A percentile compares a stretch with the other conserved stretches of the same genome.
These are phyloP conservation scores for Trichosanthes truncata DNA, from an alignment of 306 rosid genomes.

Conservation along the genomic window DNA sequence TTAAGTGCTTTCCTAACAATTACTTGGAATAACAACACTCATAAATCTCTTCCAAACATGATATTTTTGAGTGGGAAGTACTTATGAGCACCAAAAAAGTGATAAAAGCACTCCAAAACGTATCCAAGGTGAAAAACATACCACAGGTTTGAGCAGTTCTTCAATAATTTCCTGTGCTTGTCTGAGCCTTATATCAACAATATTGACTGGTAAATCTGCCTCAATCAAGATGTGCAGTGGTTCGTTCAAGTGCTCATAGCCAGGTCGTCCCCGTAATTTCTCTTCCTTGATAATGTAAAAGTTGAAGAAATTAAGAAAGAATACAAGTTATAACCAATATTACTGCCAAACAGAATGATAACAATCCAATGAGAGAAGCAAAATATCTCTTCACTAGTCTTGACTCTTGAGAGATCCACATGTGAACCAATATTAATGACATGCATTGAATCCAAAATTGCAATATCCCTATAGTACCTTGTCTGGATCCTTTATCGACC, in stretches of 20 bases:
- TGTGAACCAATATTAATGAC: background rate
- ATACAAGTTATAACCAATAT: background rate
- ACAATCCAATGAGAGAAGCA: conserved; percentile 6
- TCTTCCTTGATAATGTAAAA: conserved; percentile 56
- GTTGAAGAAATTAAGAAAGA: background rate
- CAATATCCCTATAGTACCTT: conserved; percentile 35
- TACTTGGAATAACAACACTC: background rate
- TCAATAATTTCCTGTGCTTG: conserved; percentile 95
- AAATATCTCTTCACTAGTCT: background rate
- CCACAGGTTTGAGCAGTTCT: conserved; percentile 97
- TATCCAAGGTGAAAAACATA: conserved; percentile 13
- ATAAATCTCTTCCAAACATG: background rate
- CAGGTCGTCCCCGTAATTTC: conserved; percentile 92
- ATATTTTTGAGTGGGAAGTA: background rate
- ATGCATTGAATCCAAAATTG: conserved; percentile 3
- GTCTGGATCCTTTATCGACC: conserved; percentile 90
- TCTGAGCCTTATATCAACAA: conserved; percentile 78
- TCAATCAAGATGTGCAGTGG: conserved; percentile 88
- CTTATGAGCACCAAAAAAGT: background rate
- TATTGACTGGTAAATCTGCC: conserved; percentile 81
- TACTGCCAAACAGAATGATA: background rate
- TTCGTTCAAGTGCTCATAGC: conserved; percentile 92
- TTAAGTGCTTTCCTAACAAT: background rate
- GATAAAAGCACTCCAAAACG: background rate
- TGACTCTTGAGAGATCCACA: background rate